Conservation (phyloP, 2,329 filamentous ascomycete species). For the Cytospora piceae region DNA sequence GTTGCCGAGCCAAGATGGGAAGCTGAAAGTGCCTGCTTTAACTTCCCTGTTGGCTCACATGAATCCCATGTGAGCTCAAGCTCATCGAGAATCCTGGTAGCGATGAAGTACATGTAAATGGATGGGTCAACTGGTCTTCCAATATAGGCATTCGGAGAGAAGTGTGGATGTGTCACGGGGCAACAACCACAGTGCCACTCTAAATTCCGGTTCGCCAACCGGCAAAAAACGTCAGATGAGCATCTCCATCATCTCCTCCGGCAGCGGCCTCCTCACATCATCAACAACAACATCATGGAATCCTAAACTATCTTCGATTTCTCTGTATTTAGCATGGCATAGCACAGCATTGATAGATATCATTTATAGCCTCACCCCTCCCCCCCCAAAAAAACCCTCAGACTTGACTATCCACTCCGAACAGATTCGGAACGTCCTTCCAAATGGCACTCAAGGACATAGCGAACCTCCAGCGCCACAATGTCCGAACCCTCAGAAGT, state of each 20-base stretch:
- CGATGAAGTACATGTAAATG: not conserved
- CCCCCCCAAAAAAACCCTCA: not conserved
- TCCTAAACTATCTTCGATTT: not conserved
- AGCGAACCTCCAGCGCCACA: constrained; percentile 47
- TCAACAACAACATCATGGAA: not conserved
- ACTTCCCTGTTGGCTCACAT: too few relatives aligned
- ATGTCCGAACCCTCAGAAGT: constrained; percentile 51
- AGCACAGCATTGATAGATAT: not conserved
- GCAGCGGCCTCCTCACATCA: not conserved
- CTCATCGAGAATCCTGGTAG: too few relatives aligned
- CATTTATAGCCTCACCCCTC: not conserved
- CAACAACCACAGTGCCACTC: not conserved
- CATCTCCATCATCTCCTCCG: not conserved
- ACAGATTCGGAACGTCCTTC: not conserved
- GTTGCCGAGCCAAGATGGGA: not conserved
- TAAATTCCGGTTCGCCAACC: not conserved
- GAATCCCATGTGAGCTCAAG: too few relatives aligned
- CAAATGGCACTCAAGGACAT: constrained; percentile 37
- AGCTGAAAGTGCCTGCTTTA: too few relatives aligned
- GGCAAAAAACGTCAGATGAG: not conserved
- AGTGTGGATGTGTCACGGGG: not conserved
- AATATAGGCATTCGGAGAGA: not conserved
- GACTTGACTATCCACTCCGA: not conserved
- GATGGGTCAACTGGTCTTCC: not conserved
- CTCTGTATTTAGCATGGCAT: not conserved